Evolutionary conservation across 805 yeast species (phyloP).

Genomic region (Nakazawaea ishiwadae): DNA sequence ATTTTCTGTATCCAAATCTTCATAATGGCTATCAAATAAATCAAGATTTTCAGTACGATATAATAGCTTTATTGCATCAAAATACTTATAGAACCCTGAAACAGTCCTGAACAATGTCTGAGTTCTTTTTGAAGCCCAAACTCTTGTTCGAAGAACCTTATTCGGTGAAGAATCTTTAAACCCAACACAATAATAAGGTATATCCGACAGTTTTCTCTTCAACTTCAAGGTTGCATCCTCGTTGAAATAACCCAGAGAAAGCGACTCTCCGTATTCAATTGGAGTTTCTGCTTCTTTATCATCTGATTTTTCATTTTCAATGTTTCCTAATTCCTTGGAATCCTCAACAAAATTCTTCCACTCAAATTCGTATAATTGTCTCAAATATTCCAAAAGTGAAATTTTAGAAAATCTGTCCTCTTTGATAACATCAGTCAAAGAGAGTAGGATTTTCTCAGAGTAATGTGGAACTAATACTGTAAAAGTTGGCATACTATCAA

Average conservation of each 20-base stretch:
- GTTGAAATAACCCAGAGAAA: conserved; percentile 8
- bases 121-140: conserved; percentile 83
- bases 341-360: conserved; percentile 82
- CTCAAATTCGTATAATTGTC: conserved; percentile 64
- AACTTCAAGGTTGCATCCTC: conserved; percentile 23
- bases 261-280: conserved; percentile 14
- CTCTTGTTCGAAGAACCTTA: conserved; percentile 63
- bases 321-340: conserved; percentile 36
- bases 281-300: conserved; percentile 11
- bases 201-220: conserved; percentile 46
- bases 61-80: conserved; percentile 64
- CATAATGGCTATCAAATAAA: conserved; percentile 36
- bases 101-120: conserved; percentile 83
- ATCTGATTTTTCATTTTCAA: conserved; percentile 39
- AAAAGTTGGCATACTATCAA: conserved; percentile 43
- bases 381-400: conserved; percentile 74
- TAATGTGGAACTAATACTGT: conserved; percentile 51
- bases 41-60: conserved; percentile 64
- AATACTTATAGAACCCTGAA: conserved; percentile 79
- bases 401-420: conserved; percentile 41
- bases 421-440: conserved; percentile 40
- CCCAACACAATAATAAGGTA: conserved; percentile 71
- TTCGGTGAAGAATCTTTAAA: conserved; percentile 64
- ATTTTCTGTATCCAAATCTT: conserved; percentile 43
- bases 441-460: conserved; percentile 42